phyloP scores from a whole-genome alignment of 2,329 filamentous ascomycete genomes.

The Torrubiella hemipterigena region DNA sequence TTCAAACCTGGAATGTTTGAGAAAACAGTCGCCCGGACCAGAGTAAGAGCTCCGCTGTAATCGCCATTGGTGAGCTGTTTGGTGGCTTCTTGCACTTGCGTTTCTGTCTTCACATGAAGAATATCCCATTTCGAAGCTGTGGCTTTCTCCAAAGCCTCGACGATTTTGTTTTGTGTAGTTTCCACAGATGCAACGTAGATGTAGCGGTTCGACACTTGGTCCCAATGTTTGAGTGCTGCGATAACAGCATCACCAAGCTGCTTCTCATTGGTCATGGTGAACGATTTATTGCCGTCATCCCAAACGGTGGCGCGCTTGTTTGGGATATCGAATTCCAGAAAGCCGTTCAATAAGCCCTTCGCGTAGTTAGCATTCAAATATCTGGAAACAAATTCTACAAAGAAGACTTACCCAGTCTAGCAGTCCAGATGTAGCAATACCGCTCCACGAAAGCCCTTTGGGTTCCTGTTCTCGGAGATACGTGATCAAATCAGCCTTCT shows the following conservation, averaged over 20 bases:
- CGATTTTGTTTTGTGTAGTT: constrained; percentile 29
- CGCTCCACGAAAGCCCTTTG: constrained; percentile 11
- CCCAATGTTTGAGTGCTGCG: constrained; percentile 29
- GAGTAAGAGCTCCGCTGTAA: constrained; percentile 6
- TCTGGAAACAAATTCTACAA: too few species aligned
- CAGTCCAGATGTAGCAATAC: constrained; percentile 19
- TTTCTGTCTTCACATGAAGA: constrained; percentile 6
- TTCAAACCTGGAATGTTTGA: constrained; percentile 5
- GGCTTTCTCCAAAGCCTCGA: constrained; percentile 8
- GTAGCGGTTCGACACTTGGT: constrained; percentile 37
- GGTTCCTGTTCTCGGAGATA: constrained; percentile 7
- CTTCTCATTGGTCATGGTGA: constrained; percentile 9
- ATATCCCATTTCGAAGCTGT: constrained; percentile 7
- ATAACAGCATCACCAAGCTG: constrained; percentile 32
- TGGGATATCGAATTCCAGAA: constrained; percentile 7
- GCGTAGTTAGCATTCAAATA: too few species aligned
- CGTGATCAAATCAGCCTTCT: constrained; percentile 10
- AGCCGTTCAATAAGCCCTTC: constrained; percentile 8
- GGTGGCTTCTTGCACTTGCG: constrained; percentile 5
- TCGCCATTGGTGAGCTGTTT: constrained; percentile 7
- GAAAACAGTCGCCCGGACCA: constrained; percentile 8
- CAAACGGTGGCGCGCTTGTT: constrained; percentile 7
- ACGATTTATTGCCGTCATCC: constrained; percentile 7
- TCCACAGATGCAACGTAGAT: constrained; percentile 38
- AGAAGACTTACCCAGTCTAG: constrained; percentile 10